phyloP scores from a whole-genome alignment of 1,284 basidiomycete species.

The Sphaerobolus stellatus region DNA sequence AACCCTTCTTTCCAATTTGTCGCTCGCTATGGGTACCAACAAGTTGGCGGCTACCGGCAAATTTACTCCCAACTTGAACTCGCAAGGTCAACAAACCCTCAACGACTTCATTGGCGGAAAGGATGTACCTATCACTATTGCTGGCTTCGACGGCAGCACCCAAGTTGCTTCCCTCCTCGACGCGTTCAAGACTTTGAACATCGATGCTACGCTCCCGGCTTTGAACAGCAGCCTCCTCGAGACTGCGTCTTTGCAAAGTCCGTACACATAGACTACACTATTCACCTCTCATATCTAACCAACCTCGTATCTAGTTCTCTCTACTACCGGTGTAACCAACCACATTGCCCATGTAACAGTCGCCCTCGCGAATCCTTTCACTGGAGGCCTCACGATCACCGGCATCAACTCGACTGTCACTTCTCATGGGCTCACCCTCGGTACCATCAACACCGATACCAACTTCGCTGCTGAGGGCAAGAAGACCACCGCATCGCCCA shows the following conservation, averaged over 20 bases:
- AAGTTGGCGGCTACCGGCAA: slow-evolving; percentile 45
- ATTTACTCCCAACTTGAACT: slow-evolving; percentile 58
- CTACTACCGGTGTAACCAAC: slow-evolving; percentile 62
- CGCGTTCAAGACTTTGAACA: slow-evolving; percentile 62
- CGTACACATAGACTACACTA: slow-evolving; percentile 11
- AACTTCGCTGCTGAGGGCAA: slow-evolving; percentile 58
- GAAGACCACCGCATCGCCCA: slow-evolving; percentile 57
- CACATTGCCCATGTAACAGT: slow-evolving; percentile 71
- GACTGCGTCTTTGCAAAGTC: slow-evolving; percentile 55
- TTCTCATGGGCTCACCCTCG: slow-evolving; percentile 64
- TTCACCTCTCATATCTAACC: background rate
- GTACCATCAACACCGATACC: slow-evolving; percentile 58
- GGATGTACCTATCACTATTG: slow-evolving; percentile 56
- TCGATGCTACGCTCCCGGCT: slow-evolving; percentile 63
- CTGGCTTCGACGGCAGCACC: slow-evolving; percentile 64
- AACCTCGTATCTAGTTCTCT: slow-evolving; percentile 45
- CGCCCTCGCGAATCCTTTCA: slow-evolving; percentile 69
- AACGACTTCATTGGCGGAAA: slow-evolving; percentile 67
- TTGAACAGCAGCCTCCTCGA: slow-evolving; percentile 58
- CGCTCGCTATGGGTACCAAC: slow-evolving; percentile 60
- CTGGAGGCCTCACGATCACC: slow-evolving; percentile 58
- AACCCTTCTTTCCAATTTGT: slow-evolving; percentile 57
- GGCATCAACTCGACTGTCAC: slow-evolving; percentile 64
- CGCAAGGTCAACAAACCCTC: slow-evolving; percentile 63
- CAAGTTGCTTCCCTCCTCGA: slow-evolving; percentile 56